Percentiles rank a stretch among this genome's conserved stretches.
phyloP scores from a whole-genome alignment of 306 rosid genomes.

The Sophora flavescens region DNA sequence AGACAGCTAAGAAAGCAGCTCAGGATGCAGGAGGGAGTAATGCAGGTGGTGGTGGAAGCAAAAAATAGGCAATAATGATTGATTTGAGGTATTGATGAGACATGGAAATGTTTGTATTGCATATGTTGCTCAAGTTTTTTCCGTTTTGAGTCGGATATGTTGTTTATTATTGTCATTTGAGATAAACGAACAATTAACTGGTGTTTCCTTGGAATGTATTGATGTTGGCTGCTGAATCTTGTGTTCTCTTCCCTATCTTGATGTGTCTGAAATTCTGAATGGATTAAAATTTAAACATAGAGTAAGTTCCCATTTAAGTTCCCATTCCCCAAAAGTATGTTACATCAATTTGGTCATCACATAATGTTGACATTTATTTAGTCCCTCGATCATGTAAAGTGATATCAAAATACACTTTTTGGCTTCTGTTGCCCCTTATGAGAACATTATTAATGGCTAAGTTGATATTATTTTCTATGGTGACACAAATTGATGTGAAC shows the following conservation, averaged over 20 bases:
- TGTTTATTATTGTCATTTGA: constrained; percentile 25
- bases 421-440: background rate
- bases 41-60: constrained; percentile 53
- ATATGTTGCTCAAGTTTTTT: constrained; percentile 8
- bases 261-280: constrained; percentile 5
- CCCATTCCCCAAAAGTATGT: no score
- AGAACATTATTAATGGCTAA: background rate
- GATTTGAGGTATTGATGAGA: constrained; percentile 13
- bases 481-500: background rate
- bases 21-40: constrained; percentile 60
- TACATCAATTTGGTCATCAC: background rate
- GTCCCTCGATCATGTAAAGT: background rate
- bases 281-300: background rate
- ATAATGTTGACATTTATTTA: background rate
- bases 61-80: constrained; percentile 46
- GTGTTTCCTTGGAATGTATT: constrained; percentile 42
- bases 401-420: background rate
- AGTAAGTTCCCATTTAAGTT: background rate
- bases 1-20: constrained; percentile 66
- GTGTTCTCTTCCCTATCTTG: constrained; percentile 14
- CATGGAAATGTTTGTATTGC: constrained; percentile 33
- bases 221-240: constrained; percentile 40
- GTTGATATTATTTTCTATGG: no score
- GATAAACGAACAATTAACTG: constrained; percentile 12
- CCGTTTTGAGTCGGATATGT: constrained; percentile 20